These are phyloP conservation scores for Capsicum rhomboideum DNA, from an alignment of 257 asterid species.

Conservation along the genomic window DNA sequence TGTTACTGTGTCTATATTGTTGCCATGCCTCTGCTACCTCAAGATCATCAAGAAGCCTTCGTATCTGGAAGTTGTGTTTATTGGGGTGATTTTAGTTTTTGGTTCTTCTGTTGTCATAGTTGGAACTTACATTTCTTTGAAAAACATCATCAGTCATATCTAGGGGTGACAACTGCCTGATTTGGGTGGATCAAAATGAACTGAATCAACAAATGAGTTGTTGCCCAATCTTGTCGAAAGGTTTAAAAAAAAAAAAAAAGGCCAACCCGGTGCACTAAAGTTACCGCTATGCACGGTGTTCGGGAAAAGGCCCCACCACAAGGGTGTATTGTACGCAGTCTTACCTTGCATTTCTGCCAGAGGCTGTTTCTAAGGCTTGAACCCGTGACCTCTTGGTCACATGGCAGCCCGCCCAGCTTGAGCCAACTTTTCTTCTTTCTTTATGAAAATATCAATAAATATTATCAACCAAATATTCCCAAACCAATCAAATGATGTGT, in stretches of 20 bases:
- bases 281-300: too few species aligned
- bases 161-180: not conserved
- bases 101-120: constrained; percentile 19
- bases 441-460: not conserved
- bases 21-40: constrained; percentile 42
- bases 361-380: too few species aligned
- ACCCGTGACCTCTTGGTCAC: too few species aligned
- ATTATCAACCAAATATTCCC: too few species aligned
- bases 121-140: constrained; percentile 35
- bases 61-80: constrained; percentile 14
- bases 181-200: not conserved
- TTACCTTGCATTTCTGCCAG: too few species aligned
- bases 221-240: not conserved
- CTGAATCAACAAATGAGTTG: not conserved
- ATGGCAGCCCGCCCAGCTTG: not conserved
- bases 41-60: constrained; percentile 24
- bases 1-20: constrained; percentile 22
- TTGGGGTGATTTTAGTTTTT: constrained; percentile 11
- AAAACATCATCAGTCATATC: constrained; percentile 8
- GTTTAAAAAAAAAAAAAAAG: too few species aligned
- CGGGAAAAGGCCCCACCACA: too few species aligned
- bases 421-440: not conserved
- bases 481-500: not conserved
- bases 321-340: too few species aligned
- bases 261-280: too few species aligned